Percentiles rank a stretch among this genome's conserved stretches.
phyloP scores from a whole-genome alignment of 306 rosid genomes.

The Clitoria ternatea region DNA sequence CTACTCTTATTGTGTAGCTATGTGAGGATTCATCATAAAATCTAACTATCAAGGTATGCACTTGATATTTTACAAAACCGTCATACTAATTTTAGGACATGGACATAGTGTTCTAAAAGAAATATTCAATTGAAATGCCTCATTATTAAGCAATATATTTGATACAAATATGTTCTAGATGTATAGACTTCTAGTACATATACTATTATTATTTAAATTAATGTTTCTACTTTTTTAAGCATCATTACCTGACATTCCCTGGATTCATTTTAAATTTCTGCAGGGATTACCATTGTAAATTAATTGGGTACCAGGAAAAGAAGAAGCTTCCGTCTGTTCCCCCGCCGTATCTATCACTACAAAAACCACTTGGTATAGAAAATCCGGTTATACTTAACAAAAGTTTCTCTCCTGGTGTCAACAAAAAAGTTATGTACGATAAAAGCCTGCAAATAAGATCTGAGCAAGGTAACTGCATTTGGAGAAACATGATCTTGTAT shows the following conservation, averaged over 20 bases:
- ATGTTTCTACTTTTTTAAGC: background rate
- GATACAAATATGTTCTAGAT: no score
- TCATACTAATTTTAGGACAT: no score
- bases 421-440: conserved; percentile 14
- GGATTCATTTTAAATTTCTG: conserved; percentile 18
- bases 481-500: conserved; percentile 15
- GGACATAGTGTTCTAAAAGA: no score
- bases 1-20: no score
- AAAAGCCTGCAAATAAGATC: conserved; percentile 27
- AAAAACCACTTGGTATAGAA: conserved; percentile 22
- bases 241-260: conserved; percentile 22
- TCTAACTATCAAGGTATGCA: no score
- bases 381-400: conserved; percentile 23
- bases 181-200: no score
- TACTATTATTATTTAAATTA: background rate
- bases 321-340: conserved; percentile 19
- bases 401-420: conserved; percentile 18
- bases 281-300: conserved; percentile 74
- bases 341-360: conserved; percentile 12
- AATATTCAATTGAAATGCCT: no score
- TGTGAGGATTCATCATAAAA: no score
- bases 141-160: no score
- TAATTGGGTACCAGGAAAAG: conserved; percentile 60
- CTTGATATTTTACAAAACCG: no score
- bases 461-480: conserved; percentile 44